A percentile compares a stretch with the other conserved stretches of the same genome.
These are phyloP conservation scores for Komagataella pastoris DNA, from an alignment of 805 yeast genomes.

Conservation along the genomic window DNA sequence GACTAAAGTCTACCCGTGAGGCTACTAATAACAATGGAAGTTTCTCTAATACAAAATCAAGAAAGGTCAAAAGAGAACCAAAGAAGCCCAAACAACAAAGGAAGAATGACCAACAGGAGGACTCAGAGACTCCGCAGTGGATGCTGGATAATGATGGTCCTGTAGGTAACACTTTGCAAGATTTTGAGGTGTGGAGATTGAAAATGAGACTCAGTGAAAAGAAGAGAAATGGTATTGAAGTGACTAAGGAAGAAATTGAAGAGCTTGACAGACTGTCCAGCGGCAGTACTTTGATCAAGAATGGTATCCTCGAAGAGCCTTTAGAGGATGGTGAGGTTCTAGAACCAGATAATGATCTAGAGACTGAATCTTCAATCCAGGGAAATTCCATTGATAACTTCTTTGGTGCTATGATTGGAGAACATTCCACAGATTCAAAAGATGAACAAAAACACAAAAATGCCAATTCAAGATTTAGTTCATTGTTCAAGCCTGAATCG, in stretches of 20 bases:
- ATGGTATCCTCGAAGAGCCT: not conserved
- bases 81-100: constrained; percentile 5
- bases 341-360: not conserved
- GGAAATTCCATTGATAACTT: not conserved
- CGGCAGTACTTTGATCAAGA: not conserved
- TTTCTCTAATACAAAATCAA: not conserved
- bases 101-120: constrained; percentile 5
- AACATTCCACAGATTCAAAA: not conserved
- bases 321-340: not conserved
- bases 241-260: constrained; percentile 11
- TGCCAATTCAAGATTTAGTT: not conserved
- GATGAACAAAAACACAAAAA: not conserved
- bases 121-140: constrained; percentile 20
- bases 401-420: not conserved
- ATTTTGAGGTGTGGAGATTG: constrained; percentile 47
- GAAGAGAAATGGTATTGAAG: constrained; percentile 28
- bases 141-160: constrained; percentile 20
- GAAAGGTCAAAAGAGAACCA: constrained; percentile 3
- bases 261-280: not conserved
- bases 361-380: not conserved
- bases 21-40: constrained; percentile 4
- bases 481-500: not conserved
- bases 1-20: constrained; percentile 2
- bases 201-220: constrained; percentile 38
- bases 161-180: constrained; percentile 38